Evolutionary conservation across 345 rosid species (phyloP).

Genomic region (Populus euphratica): DNA sequence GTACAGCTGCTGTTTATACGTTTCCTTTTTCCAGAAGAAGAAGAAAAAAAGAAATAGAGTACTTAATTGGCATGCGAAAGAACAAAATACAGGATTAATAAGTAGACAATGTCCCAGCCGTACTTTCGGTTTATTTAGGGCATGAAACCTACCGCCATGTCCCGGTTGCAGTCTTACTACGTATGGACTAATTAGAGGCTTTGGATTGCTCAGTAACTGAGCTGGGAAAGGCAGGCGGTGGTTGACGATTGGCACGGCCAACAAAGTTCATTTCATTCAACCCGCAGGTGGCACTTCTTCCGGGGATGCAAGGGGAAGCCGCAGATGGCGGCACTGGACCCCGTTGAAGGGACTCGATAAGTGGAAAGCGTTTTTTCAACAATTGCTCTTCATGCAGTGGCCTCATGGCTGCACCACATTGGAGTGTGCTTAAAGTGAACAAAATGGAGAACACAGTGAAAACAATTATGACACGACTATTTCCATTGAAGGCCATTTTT

Average conservation of each 20-base stretch:
- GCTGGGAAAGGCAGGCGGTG: neutral
- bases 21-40: too few species aligned
- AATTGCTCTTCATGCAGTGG: constrained; percentile 12
- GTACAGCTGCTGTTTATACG: too few species aligned
- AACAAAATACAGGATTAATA: too few species aligned
- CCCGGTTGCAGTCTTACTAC: neutral
- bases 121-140: neutral
- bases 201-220: neutral
- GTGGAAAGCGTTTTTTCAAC: constrained; percentile 10
- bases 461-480: neutral
- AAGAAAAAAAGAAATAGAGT: too few species aligned
- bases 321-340: constrained; percentile 20
- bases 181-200: neutral
- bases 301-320: constrained; percentile 24
- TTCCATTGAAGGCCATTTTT: neutral
- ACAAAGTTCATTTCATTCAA: constrained; percentile 26
- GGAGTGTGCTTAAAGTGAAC: neutral
- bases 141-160: too few species aligned
- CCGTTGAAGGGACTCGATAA: constrained; percentile 13
- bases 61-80: too few species aligned
- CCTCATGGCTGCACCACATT: constrained; percentile 23
- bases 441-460: neutral
- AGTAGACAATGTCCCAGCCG: too few species aligned
- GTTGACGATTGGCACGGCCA: constrained; percentile 18
- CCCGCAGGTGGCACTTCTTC: constrained; percentile 3